phyloP scores from a whole-genome alignment of 129 eudicot genomes.

The Pulicaria dysenterica region DNA sequence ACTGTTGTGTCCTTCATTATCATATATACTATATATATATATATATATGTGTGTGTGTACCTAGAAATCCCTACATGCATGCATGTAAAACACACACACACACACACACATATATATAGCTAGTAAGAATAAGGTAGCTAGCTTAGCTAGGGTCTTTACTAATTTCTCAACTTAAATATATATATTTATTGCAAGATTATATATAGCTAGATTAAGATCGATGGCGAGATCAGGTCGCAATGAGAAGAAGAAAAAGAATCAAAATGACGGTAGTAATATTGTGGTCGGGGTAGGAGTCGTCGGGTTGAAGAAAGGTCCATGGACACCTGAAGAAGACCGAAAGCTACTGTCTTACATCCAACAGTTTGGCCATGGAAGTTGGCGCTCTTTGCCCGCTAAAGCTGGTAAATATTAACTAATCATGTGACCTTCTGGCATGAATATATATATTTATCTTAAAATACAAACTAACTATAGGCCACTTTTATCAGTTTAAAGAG shows the following conservation, averaged over 20 bases:
- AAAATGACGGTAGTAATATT: constrained; percentile 32
- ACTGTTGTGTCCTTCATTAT: not conserved
- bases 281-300: constrained; percentile 36
- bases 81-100: not conserved
- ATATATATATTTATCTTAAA: not conserved
- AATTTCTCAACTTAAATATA: too few species aligned
- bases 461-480: too few species aligned
- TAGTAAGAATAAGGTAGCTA: not conserved
- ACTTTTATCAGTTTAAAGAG: too few species aligned
- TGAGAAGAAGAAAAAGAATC: constrained; percentile 39
- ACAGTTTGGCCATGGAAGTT: constrained; percentile 70
- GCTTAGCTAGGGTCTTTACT: not conserved
- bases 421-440: constrained; percentile 1
- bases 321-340: constrained; percentile 78
- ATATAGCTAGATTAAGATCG: constrained; percentile 34
- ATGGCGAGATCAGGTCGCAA: constrained; percentile 54
- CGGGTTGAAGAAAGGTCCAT: constrained; percentile 76
- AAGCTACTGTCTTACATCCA: constrained; percentile 62
- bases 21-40: too few species aligned
- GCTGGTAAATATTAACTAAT: constrained; percentile 50
- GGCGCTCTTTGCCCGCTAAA: constrained; percentile 77
- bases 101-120: not conserved
- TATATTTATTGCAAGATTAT: too few species aligned
- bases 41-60: constrained; percentile 11
- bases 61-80: constrained; percentile 23